Percentiles rank a stretch among this genome's conserved stretches.
phyloP scores from a whole-genome alignment of 192 early-diverging fungal species.

The Rhizophagus prolifer region DNA sequence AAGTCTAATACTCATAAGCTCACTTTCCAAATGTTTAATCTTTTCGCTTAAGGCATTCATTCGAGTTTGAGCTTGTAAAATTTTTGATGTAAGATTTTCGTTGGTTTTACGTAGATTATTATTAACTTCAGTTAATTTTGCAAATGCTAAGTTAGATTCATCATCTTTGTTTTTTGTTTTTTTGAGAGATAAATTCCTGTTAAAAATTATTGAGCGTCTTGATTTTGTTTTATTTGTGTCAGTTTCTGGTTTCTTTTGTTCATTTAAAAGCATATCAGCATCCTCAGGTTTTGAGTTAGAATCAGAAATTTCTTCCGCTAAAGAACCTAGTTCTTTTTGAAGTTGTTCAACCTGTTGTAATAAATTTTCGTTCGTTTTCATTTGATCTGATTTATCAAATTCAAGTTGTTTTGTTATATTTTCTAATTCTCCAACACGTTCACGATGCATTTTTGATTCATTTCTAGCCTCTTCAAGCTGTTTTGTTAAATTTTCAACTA shows the following conservation, averaged over 20 bases:
- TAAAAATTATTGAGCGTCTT: neutral
- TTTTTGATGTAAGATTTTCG: constrained; percentile 2
- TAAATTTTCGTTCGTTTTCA: neutral
- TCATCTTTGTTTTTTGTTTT: neutral
- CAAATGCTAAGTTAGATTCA: neutral
- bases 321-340: constrained; percentile 37
- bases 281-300: constrained; percentile 35
- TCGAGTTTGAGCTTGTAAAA: constrained; percentile 6
- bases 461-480: neutral
- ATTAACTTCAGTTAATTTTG: constrained; percentile 8
- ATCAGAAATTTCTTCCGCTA: constrained; percentile 40
- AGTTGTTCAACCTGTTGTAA: constrained; percentile 29
- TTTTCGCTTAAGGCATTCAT: constrained; percentile 15
- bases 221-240: neutral
- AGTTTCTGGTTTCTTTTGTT: constrained; percentile 36
- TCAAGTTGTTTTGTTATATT: constrained; percentile 6
- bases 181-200: neutral
- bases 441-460: neutral
- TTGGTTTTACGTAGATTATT: constrained; percentile 19
- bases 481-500: constrained; percentile 12
- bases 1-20: neutral
- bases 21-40: constrained; percentile 6
- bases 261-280: constrained; percentile 26
- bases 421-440: constrained; percentile 22
- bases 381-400: neutral